A percentile compares a stretch with the other conserved stretches of the same genome.
Evolutionary conservation across 768 basidiomycete genomes (phyloP).

Genomic region (Mycena rosella): DNA sequence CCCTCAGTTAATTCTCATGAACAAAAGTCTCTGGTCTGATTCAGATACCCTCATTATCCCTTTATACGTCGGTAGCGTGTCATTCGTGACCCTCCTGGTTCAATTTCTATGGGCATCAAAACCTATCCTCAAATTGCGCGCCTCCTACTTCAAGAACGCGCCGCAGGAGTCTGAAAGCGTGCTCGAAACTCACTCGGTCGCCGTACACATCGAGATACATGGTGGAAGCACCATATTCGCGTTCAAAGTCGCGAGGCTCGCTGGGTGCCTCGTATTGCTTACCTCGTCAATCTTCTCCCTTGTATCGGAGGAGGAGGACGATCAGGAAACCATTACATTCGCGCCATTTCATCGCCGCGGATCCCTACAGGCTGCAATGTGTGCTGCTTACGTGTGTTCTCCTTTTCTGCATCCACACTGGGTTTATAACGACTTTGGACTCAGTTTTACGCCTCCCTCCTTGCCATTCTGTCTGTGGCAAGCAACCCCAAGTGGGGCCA

Average conservation of each 20-base stretch:
- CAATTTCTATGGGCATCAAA: constrained; percentile 15
- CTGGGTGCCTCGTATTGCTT: constrained; percentile 39
- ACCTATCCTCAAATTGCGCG: constrained; percentile 15
- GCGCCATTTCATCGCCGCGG: neutral
- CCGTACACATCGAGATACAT: constrained; percentile 31
- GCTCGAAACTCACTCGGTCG: constrained; percentile 3
- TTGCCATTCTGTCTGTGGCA: constrained; percentile 21
- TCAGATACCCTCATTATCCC: constrained; percentile 19
- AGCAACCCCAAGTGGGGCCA: constrained; percentile 17
- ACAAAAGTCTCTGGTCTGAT: constrained; percentile 20
- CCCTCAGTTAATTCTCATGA: neutral
- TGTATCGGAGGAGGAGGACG: constrained; percentile 3
- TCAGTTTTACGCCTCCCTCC: constrained; percentile 33
- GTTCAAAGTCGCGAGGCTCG: constrained; percentile 39
- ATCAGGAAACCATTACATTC: neutral
- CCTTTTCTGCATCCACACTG: neutral
- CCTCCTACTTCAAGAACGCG: neutral
- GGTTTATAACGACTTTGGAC: neutral
- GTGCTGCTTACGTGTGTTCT: constrained; percentile 27
- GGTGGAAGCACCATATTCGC: constrained; percentile 41
- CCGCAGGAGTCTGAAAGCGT: neutral
- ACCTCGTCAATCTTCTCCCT: constrained; percentile 35
- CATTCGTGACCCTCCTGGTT: neutral
- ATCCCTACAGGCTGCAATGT: constrained; percentile 7
- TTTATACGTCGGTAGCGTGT: constrained; percentile 3